A percentile compares a stretch with the other conserved stretches of the same genome.
Evolutionary conservation across 2,329 filamentous ascomycete genomes (phyloP).

Genomic region (Phialophora expanda): DNA sequence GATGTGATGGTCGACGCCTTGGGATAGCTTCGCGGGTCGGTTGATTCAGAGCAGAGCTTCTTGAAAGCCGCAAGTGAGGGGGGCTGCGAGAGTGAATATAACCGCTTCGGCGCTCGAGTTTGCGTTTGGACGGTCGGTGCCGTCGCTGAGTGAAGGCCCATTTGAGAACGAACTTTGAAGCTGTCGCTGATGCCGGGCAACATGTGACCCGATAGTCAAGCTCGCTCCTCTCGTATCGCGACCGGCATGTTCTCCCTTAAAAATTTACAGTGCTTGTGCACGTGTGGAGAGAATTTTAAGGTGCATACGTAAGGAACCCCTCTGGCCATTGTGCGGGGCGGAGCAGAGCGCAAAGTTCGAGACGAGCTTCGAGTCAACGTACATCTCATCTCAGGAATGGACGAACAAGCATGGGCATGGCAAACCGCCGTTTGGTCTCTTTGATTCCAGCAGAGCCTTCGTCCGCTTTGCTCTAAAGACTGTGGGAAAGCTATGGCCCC

Average conservation of each 20-base stretch:
- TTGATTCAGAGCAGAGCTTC: slow-evolving; percentile 51
- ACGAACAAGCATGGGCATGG: neutral
- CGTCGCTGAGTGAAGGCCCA: neutral
- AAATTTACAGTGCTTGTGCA: too few relatives aligned
- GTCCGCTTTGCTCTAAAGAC: neutral
- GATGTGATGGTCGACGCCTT: slow-evolving; percentile 52
- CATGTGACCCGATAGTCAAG: neutral
- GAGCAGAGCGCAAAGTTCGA: neutral
- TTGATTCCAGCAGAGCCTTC: neutral
- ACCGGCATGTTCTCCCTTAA: neutral
- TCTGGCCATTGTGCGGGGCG: neutral
- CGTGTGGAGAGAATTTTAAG: neutral
- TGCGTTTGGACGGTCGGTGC: neutral
- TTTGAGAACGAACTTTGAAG: neutral
- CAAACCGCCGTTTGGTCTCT: neutral
- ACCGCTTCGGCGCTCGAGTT: slow-evolving; percentile 19
- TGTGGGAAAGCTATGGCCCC: neutral
- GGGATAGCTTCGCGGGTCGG: slow-evolving; percentile 52
- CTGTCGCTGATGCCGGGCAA: neutral
- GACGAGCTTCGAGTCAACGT: neutral
- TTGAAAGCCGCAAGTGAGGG: slow-evolving; percentile 54
- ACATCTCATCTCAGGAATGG: neutral
- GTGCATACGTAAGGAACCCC: too few relatives aligned
- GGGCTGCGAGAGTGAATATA: slow-evolving; percentile 37
- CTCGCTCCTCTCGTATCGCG: neutral